These are phyloP conservation scores for Sphaceloma murrayae DNA, from an alignment of 2,329 filamentous ascomycete genomes.

Conservation along the genomic window DNA sequence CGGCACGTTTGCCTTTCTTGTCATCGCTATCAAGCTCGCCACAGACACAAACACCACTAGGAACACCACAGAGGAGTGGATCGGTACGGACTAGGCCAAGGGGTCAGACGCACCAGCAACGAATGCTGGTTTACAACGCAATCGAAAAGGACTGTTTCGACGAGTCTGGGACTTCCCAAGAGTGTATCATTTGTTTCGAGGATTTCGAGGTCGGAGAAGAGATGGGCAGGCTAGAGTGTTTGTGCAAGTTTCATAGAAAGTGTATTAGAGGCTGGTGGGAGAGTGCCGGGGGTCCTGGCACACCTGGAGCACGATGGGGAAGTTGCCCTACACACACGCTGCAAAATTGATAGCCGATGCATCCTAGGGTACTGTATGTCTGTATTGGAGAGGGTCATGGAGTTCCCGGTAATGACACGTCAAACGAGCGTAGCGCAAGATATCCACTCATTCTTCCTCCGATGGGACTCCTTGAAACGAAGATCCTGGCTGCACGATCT, in stretches of 20 bases:
- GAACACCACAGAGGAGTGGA: conserved; percentile 18
- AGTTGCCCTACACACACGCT: conserved; percentile 52
- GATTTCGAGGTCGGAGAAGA: conserved; percentile 52
- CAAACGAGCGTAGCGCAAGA: conserved; percentile 1
- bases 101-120: conserved; percentile 25
- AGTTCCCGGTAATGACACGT: neutral
- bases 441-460: conserved; percentile 7
- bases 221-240: conserved; percentile 51
- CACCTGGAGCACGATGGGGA: conserved; percentile 39
- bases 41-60: conserved; percentile 8
- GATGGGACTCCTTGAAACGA: neutral
- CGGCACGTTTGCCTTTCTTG: conserved; percentile 8
- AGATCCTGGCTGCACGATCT: neutral
- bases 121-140: conserved; percentile 46
- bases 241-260: conserved; percentile 53
- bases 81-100: conserved; percentile 18
- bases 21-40: conserved; percentile 14
- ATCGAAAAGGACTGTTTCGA: conserved; percentile 55
- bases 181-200: conserved; percentile 57
- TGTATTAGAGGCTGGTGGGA: conserved; percentile 55
- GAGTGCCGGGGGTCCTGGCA: conserved; percentile 18
- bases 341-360: conserved; percentile 24
- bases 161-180: conserved; percentile 42
- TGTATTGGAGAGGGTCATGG: neutral
- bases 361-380: neutral